Base-by-base conservation (phyloP, 352 stramenopile genomes). In the Halophytophthora polymorphica region DNA sequence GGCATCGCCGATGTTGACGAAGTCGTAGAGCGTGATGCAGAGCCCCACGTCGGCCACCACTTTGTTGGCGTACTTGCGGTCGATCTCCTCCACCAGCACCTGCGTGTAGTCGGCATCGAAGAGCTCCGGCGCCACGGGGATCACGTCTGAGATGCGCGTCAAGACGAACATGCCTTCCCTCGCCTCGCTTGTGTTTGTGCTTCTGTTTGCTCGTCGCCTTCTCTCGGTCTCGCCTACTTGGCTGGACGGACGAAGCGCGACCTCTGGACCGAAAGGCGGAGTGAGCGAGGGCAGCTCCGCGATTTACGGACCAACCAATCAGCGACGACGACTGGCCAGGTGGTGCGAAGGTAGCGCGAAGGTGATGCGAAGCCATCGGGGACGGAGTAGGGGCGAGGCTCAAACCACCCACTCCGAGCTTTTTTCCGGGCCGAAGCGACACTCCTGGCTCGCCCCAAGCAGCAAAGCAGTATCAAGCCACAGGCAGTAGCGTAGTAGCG, bases 41-140 rank as follows among this genome's bases (percentile, higher is more conserved):
- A 96, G 80, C 25, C 86, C 86, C 40, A 94, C 85, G 58, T 93
- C 84, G 3, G 84, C 73, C 29, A 96, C 76, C 13, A 96, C 83
- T 51, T 96, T 96, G 73, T 96, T 96, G 25, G 83, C 83, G 53
- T 94, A 96, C 68, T 96, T 96, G 58, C 78, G 78, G 64, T 96
- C 83, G 52, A 96, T 90, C 66, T 96, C 86, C 64, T 96, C 83
- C 17, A 91, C 66, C 40, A 96, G 62, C 37, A 93, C 83, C 50
- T 91, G 84, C 56, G 75, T 81, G 69, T 90, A 91, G 66, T 93
- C 78, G 53, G 78, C 68, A 45, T 88, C 75, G 50, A 91, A 90
- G 39, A 92, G 77, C 61, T 85, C 71, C 3, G 83, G 83, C 43
- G 69, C 77, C 63, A 94, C 77, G 12, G 83, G 81, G 42, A 94